A percentile compares a stretch with the other conserved stretches of the same genome.
These are phyloP conservation scores for Musa itinerans DNA, from an alignment of 176 grass and related monocot genomes.

Conservation along the genomic window DNA sequence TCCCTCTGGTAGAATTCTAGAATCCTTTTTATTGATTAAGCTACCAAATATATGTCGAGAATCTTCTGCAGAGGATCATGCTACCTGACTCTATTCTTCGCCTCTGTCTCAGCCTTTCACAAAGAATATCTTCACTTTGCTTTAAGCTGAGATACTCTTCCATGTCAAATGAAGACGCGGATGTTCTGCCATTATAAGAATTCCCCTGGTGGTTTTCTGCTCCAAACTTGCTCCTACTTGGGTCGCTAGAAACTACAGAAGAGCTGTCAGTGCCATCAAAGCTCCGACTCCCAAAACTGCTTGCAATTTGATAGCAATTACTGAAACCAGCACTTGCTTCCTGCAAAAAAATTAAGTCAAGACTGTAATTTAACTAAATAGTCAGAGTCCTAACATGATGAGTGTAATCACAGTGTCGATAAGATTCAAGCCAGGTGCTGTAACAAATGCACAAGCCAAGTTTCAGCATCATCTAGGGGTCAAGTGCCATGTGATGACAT, in stretches of 20 bases:
- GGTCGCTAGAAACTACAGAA: conserved; percentile 19
- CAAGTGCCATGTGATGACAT: too few relatives aligned
- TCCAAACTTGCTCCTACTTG: conserved; percentile 23
- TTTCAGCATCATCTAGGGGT: too few relatives aligned
- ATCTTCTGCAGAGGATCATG: conserved; percentile 48
- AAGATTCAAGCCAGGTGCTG: too few relatives aligned
- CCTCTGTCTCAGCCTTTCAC: conserved; percentile 54
- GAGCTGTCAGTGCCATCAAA: conserved; percentile 35
- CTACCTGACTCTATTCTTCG: conserved; percentile 52
- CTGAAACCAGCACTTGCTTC: conserved; percentile 28
- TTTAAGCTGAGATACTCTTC: conserved; percentile 63
- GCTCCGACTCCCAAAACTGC: conserved; percentile 74
- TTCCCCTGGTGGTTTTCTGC: conserved; percentile 14
- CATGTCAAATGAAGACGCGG: conserved; percentile 35
- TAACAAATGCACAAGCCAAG: too few relatives aligned
- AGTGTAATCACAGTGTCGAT: too few relatives aligned
- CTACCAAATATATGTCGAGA: background rate
- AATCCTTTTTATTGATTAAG: background rate
- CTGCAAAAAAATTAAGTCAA: conserved; percentile 21
- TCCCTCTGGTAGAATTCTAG: background rate
- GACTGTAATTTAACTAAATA: background rate
- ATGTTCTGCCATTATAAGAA: conserved; percentile 13
- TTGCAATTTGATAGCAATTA: conserved; percentile 23
- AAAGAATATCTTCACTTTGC: conserved; percentile 42
- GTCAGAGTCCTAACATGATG: too few relatives aligned